These are phyloP conservation scores for Leccinum olivaceopallidum DNA, from an alignment of 768 basidiomycete species.

Conservation along the genomic window DNA sequence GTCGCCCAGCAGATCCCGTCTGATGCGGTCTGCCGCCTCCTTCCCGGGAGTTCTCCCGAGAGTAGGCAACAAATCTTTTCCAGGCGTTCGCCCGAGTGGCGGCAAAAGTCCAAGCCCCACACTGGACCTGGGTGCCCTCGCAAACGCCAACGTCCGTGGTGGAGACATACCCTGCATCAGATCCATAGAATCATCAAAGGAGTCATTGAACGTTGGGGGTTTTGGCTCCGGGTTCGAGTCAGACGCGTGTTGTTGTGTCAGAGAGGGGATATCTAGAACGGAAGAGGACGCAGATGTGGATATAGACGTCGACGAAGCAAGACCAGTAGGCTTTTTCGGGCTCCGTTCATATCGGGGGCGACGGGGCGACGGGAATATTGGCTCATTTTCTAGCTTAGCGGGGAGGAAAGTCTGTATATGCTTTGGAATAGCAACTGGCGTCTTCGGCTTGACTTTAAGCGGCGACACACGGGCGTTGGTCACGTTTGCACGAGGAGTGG, in stretches of 20 bases:
- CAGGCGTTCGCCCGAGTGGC: conserved; percentile 62
- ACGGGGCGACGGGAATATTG: conserved; percentile 45
- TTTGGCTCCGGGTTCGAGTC: conserved; percentile 46
- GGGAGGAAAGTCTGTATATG: conserved; percentile 63
- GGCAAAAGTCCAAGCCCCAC: conserved; percentile 35
- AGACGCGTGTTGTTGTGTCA: conserved; percentile 33
- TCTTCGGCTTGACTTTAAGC: conserved; percentile 56
- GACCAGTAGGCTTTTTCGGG: conserved; percentile 25
- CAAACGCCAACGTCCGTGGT: conserved; percentile 55
- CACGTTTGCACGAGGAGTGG: conserved; percentile 39
- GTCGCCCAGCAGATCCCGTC: conserved; percentile 60
- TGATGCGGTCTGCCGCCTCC: conserved; percentile 70
- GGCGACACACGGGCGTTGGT: conserved; percentile 43
- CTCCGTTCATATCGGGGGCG: conserved; percentile 30
- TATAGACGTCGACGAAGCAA: conserved; percentile 20
- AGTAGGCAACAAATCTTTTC: conserved; percentile 46
- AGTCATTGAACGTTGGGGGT: conserved; percentile 34
- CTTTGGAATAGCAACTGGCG: conserved; percentile 52
- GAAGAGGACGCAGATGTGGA: conserved; percentile 33
- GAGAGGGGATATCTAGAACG: conserved; percentile 51
- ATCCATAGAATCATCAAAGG: conserved; percentile 41
- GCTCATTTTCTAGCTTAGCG: conserved; percentile 64
- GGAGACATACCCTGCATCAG: conserved; percentile 48
- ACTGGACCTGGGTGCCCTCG: conserved; percentile 39
- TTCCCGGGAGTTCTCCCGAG: conserved; percentile 68